A percentile compares a stretch with the other conserved stretches of the same genome.
phyloP scores from a whole-genome alignment of 106 monocot genomes.

The Allium fistulosum region DNA sequence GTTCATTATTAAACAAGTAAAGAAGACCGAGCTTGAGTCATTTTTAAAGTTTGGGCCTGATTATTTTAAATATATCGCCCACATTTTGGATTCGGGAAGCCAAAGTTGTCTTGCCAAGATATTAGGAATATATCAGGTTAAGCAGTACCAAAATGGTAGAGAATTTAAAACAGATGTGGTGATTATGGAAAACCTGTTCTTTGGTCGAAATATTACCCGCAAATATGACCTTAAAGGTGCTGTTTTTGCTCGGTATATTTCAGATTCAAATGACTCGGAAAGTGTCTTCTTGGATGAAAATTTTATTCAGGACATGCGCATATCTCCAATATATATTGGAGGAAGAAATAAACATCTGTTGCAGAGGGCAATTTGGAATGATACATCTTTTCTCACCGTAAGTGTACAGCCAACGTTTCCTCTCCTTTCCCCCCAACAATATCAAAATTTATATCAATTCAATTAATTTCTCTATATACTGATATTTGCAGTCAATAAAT shows the following conservation, averaged over 20 bases:
- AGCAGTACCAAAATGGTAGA: conserved; percentile 61
- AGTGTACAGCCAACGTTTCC: conserved; percentile 14
- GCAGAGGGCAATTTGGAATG: conserved; percentile 97
- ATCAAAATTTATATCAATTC: not conserved
- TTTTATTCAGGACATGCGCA: conserved; percentile 82
- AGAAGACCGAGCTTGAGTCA: conserved; percentile 83
- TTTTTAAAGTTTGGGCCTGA: conserved; percentile 84
- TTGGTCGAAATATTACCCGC: conserved; percentile 56
- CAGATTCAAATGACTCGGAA: conserved; percentile 36
- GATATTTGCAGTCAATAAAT: conserved; percentile 64
- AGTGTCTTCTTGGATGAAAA: conserved; percentile 78
- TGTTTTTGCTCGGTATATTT: conserved; percentile 57
- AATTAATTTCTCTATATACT: not conserved
- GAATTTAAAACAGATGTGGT: conserved; percentile 68
- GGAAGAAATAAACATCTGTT: conserved; percentile 71
- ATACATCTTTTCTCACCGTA: conserved; percentile 92
- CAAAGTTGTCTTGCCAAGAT: conserved; percentile 96
- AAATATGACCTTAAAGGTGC: conserved; percentile 97
- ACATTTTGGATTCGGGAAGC: conserved; percentile 60
- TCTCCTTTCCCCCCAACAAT: not conserved
- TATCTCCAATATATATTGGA: conserved; percentile 70
- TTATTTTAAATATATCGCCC: conserved; percentile 71
- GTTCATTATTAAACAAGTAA: conserved; percentile 93
- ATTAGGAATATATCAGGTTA: conserved; percentile 92
- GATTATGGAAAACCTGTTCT: conserved; percentile 97